phyloP scores from a whole-genome alignment of 192 early-diverging fungal genomes.

The Piromyces sp. region DNA sequence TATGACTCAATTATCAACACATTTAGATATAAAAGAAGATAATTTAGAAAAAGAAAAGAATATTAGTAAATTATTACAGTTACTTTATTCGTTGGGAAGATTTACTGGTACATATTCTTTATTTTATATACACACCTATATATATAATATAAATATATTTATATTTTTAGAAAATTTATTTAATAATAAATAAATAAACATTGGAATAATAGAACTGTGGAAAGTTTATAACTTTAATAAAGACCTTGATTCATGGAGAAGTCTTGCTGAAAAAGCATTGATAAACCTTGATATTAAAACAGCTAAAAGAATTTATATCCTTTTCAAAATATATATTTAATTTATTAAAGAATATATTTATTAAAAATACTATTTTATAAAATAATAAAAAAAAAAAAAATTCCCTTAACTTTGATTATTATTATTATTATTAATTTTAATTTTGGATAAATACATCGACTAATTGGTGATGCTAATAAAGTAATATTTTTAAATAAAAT shows the following conservation, averaged over 20 bases:
- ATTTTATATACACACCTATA: too few species aligned
- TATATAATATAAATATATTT: too few species aligned
- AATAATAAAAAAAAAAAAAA: too few species aligned
- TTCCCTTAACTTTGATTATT: neutral
- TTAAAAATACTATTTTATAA: too few species aligned
- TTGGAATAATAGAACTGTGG: neutral
- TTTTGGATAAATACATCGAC: slow-evolving; percentile 2
- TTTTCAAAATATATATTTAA: neutral
- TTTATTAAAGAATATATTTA: too few species aligned
- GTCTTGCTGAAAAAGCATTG: slow-evolving; percentile 23
- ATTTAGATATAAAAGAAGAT: slow-evolving; percentile 8
- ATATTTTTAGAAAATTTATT: too few species aligned
- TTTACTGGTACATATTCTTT: slow-evolving; percentile 15
- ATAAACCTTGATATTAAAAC: slow-evolving; percentile 16
- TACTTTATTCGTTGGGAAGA: slow-evolving; percentile 20
- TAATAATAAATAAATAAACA: too few species aligned
- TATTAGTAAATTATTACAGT: slow-evolving; percentile 18
- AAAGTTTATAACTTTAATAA: neutral
- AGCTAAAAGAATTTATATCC: slow-evolving; percentile 24
- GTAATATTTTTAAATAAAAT: slow-evolving; percentile 19
- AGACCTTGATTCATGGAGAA: slow-evolving; percentile 16
- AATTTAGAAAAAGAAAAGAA: slow-evolving; percentile 16
- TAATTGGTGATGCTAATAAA: slow-evolving; percentile 26
- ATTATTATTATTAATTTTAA: neutral
- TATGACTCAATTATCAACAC: slow-evolving; percentile 11